These are phyloP conservation scores for Endotrypanum monterogeii DNA, from an alignment of 208 protist species.

Conservation along the genomic window DNA sequence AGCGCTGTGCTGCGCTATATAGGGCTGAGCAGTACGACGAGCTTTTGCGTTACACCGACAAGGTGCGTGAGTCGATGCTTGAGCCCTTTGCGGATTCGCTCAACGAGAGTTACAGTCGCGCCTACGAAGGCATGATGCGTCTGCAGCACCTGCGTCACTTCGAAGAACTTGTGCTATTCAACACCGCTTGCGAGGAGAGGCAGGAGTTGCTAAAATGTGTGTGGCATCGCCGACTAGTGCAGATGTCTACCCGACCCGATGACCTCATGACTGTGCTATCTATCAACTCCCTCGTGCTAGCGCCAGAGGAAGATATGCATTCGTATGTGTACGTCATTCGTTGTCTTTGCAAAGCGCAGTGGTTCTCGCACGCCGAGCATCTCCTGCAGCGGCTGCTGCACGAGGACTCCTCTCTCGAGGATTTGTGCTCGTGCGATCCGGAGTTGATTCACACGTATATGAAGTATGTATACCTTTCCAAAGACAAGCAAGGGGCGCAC, in stretches of 20 bases:
- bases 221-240: slow-evolving; percentile 90
- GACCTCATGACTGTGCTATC: slow-evolving; percentile 95
- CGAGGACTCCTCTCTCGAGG: slow-evolving; percentile 32
- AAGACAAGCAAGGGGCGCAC: slow-evolving; percentile 68
- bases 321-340: slow-evolving; percentile 96
- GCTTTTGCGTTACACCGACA: slow-evolving; percentile 60
- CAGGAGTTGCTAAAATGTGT: slow-evolving; percentile 66
- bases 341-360: slow-evolving; percentile 84
- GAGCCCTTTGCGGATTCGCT: slow-evolving; percentile 83
- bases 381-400: slow-evolving; percentile 65
- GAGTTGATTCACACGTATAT: slow-evolving; percentile 90
- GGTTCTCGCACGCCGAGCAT: slow-evolving; percentile 71
- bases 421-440: slow-evolving; percentile 68
- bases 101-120: slow-evolving; percentile 84
- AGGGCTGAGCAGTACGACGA: slow-evolving; percentile 53
- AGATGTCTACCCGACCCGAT: slow-evolving; percentile 89
- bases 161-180: slow-evolving; percentile 98
- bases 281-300: slow-evolving; percentile 95
- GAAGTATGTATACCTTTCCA: slow-evolving; percentile 69
- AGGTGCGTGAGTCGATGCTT: slow-evolving; percentile 63
- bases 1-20: slow-evolving; percentile 81
- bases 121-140: slow-evolving; percentile 95
- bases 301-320: slow-evolving; percentile 90
- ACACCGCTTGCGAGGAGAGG: slow-evolving; percentile 65
- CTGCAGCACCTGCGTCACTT: slow-evolving; percentile 98